phyloP scores from a whole-genome alignment of 768 basidiomycete genomes.

The Suillus decipiens region DNA sequence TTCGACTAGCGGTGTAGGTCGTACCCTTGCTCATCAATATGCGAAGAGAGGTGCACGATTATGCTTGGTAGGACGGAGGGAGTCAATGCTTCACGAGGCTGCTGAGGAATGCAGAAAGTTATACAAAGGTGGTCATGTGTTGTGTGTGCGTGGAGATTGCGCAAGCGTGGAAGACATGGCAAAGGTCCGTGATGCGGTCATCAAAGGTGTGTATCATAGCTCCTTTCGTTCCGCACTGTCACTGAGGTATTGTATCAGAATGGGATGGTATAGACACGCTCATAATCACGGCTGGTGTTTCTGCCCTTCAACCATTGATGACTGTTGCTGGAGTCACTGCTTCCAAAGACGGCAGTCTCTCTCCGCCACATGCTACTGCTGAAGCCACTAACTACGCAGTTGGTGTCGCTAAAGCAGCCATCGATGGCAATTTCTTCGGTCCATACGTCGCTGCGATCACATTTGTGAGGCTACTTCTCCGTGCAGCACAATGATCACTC shows the following conservation, averaged over 20 bases:
- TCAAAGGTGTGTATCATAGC: slow-evolving; percentile 47
- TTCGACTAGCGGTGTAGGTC: slow-evolving; percentile 83
- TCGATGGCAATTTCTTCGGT: slow-evolving; percentile 66
- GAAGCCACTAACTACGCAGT: slow-evolving; percentile 63
- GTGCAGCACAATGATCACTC: background rate
- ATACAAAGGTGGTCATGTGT: slow-evolving; percentile 34
- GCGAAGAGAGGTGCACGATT: slow-evolving; percentile 72
- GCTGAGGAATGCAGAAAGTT: slow-evolving; percentile 54
- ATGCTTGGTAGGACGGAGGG: slow-evolving; percentile 73
- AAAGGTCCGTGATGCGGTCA: slow-evolving; percentile 50
- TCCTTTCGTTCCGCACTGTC: background rate
- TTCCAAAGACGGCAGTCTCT: slow-evolving; percentile 23
- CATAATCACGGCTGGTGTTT: slow-evolving; percentile 81
- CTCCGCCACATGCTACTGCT: slow-evolving; percentile 40
- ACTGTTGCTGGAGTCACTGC: slow-evolving; percentile 61
- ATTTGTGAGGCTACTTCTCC: slow-evolving; percentile 51
- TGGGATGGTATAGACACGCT: slow-evolving; percentile 87
- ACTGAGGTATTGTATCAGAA: slow-evolving; percentile 40
- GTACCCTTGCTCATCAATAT: slow-evolving; percentile 67
- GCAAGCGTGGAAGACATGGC: slow-evolving; percentile 68
- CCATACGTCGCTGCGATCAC: slow-evolving; percentile 70
- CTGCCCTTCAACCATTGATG: slow-evolving; percentile 76
- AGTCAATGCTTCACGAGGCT: slow-evolving; percentile 55
- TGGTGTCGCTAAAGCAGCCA: slow-evolving; percentile 56
- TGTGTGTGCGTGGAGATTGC: slow-evolving; percentile 65